Percentiles rank a stretch among this genome's conserved stretches.
Evolutionary conservation across 495 filamentous ascomycete species (phyloP).

Genomic region (Talaromyces thailandensis): DNA sequence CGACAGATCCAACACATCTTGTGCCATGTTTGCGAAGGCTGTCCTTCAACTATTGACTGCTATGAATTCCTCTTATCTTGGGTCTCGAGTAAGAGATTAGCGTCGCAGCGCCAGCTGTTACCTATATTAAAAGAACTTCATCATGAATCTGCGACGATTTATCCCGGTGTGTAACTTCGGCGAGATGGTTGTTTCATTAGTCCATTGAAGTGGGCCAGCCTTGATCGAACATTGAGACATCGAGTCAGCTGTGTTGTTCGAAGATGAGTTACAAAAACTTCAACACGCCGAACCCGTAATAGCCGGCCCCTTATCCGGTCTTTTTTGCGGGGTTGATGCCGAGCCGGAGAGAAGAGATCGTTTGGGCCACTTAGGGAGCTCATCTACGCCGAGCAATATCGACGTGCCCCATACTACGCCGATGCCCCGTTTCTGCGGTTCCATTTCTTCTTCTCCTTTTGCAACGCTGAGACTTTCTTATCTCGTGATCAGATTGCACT

Average conservation of each 20-base stretch:
- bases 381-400: background rate
- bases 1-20: slow-evolving; percentile 16
- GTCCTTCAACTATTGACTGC: background rate
- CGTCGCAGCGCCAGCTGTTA: background rate
- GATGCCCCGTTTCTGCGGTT: background rate
- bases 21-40: slow-evolving; percentile 2
- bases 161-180: background rate
- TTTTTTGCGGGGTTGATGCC: background rate
- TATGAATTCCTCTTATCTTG: background rate
- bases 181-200: background rate
- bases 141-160: background rate
- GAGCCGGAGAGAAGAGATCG: background rate
- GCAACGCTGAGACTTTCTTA: background rate
- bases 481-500: background rate
- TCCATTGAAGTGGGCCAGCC: background rate
- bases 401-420: background rate
- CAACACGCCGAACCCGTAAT: background rate
- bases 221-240: background rate
- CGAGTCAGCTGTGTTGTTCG: background rate
- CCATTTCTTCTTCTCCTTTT: background rate
- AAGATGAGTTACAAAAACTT: background rate
- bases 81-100: background rate
- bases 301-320: background rate
- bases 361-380: background rate
- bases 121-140: background rate